phyloP scores from a whole-genome alignment of 495 filamentous ascomycete species.

The Glonium stellatum region DNA sequence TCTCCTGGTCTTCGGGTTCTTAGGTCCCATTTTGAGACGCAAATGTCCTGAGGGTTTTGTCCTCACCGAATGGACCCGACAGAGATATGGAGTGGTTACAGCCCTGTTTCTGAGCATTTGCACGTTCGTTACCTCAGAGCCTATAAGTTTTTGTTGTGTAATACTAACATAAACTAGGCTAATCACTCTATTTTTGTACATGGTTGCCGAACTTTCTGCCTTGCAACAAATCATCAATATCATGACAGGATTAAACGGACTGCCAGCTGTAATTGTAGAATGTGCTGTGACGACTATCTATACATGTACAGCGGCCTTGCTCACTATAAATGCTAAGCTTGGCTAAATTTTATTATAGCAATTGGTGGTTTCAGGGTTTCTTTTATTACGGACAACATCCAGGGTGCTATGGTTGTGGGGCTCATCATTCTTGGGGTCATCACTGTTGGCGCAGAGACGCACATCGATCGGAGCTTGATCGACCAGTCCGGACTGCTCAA shows the following conservation, averaged over 20 bases:
- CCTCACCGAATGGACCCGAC: slow-evolving; percentile 70
- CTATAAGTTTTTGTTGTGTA: neutral
- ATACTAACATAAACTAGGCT: slow-evolving; percentile 34
- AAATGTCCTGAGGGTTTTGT: slow-evolving; percentile 74
- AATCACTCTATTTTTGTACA: slow-evolving; percentile 73
- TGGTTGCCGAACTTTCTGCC: slow-evolving; percentile 70
- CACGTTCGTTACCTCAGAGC: slow-evolving; percentile 22
- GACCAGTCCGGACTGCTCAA: slow-evolving; percentile 54
- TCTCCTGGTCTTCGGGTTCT: slow-evolving; percentile 57
- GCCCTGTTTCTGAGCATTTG: slow-evolving; percentile 61
- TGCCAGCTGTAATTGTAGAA: slow-evolving; percentile 68
- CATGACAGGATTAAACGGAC: slow-evolving; percentile 63
- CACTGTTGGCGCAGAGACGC: slow-evolving; percentile 61
- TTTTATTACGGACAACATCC: slow-evolving; percentile 71
- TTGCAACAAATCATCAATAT: slow-evolving; percentile 64
- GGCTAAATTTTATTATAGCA: slow-evolving; percentile 38
- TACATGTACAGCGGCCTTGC: slow-evolving; percentile 50
- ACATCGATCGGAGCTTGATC: slow-evolving; percentile 60
- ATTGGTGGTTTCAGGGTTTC: slow-evolving; percentile 70
- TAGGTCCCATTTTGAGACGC: slow-evolving; percentile 64
- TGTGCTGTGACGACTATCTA: slow-evolving; percentile 68
- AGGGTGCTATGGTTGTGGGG: slow-evolving; percentile 63
- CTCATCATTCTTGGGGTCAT: slow-evolving; percentile 64
- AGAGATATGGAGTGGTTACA: slow-evolving; percentile 59
- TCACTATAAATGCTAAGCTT: neutral